Base-by-base conservation (phyloP, 129 eudicot genomes). In the Flaveria sonorensis region DNA sequence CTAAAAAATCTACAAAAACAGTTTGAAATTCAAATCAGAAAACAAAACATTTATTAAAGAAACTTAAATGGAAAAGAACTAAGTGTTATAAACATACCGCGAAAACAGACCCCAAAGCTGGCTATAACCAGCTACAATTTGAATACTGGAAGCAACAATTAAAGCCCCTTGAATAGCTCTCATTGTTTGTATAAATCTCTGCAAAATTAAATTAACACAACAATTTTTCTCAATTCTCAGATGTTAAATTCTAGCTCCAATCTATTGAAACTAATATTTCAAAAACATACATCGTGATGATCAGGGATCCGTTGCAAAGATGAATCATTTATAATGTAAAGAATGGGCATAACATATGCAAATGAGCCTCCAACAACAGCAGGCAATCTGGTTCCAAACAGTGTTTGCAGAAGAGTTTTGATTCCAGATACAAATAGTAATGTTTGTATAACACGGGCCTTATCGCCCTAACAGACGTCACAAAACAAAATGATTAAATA, bases 41-140 rank as follows among this genome's bases (percentile, higher is more conserved):
- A 78, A 47, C 12, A 46, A n/a, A 47, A 39, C 21, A 40, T 6
- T 32, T 30, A 40, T 6, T 32, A 32, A 51, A 64, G 5, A 36
- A 65, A 68, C 15, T 21, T 53, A 26, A 60, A 21, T 16, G 46
- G 55, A 24, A 45, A 40, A 55, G 28, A 55, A 36, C 20, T 1
- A 46, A 0, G 28, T 7, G 15, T 30, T 19, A 53, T 28, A 46
- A 73, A 62, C 12, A 59, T 87, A 93, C 99, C 99, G 86, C 26
- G 99, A 87, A 82, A 95, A 95, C 79, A 95, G 92, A 46, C 96
- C 99, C 99, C 99, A 95, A 56, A 92, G 86, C 84, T 95, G 99
- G 83, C 99, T 95, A 85, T 95, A 95, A 46, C 99, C 99, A 18
- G 91, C 84, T 50, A 95, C 83, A 64, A 95, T 95, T 71, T 91